These are phyloP conservation scores for Karstenula rhodostoma DNA, from an alignment of 2,329 filamentous ascomycete species.

Conservation along the genomic window DNA sequence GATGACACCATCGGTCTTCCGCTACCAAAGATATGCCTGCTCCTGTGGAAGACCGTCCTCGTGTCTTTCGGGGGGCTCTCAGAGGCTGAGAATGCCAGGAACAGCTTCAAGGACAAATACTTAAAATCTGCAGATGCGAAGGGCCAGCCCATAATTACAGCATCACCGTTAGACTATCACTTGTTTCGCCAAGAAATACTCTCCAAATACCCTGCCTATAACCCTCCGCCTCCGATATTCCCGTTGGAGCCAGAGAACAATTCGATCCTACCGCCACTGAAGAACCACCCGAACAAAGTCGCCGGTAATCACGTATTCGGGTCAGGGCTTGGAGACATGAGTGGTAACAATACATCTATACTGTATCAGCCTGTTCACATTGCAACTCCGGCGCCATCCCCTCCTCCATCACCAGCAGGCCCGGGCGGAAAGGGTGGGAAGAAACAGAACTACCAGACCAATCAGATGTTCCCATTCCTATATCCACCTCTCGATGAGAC, in stretches of 20 bases:
- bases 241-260: constrained; percentile 90
- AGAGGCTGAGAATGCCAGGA: constrained; percentile 78
- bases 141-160: constrained; percentile 82
- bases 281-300: constrained; percentile 70
- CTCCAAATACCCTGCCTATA: constrained; percentile 96
- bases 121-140: constrained; percentile 65
- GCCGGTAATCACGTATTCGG: constrained; percentile 61
- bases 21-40: constrained; percentile 67
- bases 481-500: constrained; percentile 91
- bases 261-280: constrained; percentile 85
- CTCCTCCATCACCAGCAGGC: constrained; percentile 87
- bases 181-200: constrained; percentile 95
- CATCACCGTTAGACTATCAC: constrained; percentile 95
- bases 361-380: constrained; percentile 97
- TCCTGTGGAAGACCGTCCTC: constrained; percentile 92
- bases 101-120: constrained; percentile 67
- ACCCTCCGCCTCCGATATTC: constrained; percentile 82
- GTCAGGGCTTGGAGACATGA: constrained; percentile 58
- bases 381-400: constrained; percentile 95
- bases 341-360: constrained; percentile 70
- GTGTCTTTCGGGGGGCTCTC: constrained; percentile 82
- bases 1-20: constrained; percentile 67
- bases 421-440: constrained; percentile 89
- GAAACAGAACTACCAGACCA: constrained; percentile 99
- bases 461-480: constrained; percentile 97